phyloP scores from a whole-genome alignment of 768 basidiomycete species.

The Dentipellis fragilis region DNA sequence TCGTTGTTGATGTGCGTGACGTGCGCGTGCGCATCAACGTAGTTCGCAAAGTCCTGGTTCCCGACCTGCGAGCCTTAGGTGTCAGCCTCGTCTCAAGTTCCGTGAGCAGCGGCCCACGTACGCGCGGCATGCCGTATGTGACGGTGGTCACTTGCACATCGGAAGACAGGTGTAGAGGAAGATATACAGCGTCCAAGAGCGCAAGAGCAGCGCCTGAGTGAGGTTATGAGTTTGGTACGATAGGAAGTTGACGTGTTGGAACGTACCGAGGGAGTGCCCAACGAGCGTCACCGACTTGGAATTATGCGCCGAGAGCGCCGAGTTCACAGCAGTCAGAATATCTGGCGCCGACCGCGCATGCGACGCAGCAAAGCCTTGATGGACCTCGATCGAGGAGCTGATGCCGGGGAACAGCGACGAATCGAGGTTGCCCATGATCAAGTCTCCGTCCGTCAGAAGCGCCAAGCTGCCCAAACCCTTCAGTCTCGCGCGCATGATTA shows the following conservation, averaged over 20 bases:
- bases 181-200: constrained; percentile 18
- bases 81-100: constrained; percentile 16
- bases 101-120: constrained; percentile 4
- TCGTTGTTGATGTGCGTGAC: constrained; percentile 27
- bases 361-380: constrained; percentile 40
- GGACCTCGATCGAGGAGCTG: constrained; percentile 30
- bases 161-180: constrained; percentile 13
- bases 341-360: constrained; percentile 31
- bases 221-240: background rate
- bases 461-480: constrained; percentile 18
- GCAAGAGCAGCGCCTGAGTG: constrained; percentile 15
- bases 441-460: constrained; percentile 37
- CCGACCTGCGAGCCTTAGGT: constrained; percentile 30
- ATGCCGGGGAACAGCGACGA: constrained; percentile 45
- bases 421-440: constrained; percentile 25
- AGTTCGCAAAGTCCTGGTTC: constrained; percentile 24
- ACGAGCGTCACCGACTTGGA: constrained; percentile 32
- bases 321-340: constrained; percentile 28
- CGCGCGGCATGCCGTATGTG: constrained; percentile 18
- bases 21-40: constrained; percentile 13
- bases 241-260: constrained; percentile 5
- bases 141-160: constrained; percentile 7
- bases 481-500: too few relatives aligned
- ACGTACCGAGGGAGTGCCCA: constrained; percentile 25
- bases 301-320: constrained; percentile 24